Evolutionary conservation across 1,284 basidiomycete genomes (phyloP), one percentile per base, ranked within the genome.

Genomic region (Leccinum griseonigrum): DNA sequence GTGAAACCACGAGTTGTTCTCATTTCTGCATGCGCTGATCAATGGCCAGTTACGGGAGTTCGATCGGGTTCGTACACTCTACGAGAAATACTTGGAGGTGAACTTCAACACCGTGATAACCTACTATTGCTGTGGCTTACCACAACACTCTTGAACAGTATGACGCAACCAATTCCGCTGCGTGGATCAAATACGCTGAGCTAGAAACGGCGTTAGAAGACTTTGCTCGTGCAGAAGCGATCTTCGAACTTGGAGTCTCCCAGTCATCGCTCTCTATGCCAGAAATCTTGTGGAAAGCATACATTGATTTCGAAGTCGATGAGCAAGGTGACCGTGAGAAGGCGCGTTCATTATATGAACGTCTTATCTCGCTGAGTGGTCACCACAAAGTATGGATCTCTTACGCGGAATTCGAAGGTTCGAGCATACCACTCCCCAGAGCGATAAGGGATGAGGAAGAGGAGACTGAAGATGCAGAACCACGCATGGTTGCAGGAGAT

Each of bases 111-210:
- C 26, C 48, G 22, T 40, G 26, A 59, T 48, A 22, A 22, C 8
- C 8, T 46, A 36, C 34, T 13, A n/a, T n/a, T 52, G 6, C 7
- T 10, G 6, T 4, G 3, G 18, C 43, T 73, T 16, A 69, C 36
- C 14, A 29, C 3, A 38, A 26, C 11, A 48, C 22, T 54, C 26
- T 52, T 29, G 8, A 40, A 3, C 62, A 95, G 90, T 94, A 86
- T 72, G 95, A 98, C 74, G 84, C 95, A 0, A 88, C 92, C 22
- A 94, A 97, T 74, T 92, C 93, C 10, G 83, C 90, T 1, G 93
- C 94, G 0, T 99, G 97, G 97, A 97, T 99, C 76, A 92, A 94
- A 74, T 99, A 92, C 76, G 95, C 97, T 11, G 95, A 98, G 73
- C 86, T 99, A 46, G 97, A 99, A 78, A 86, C 88, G 0, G 92